Percentiles rank a stretch among this genome's conserved stretches.
phyloP scores from a whole-genome alignment of 306 rosid species.

The Quercus wislizeni region DNA sequence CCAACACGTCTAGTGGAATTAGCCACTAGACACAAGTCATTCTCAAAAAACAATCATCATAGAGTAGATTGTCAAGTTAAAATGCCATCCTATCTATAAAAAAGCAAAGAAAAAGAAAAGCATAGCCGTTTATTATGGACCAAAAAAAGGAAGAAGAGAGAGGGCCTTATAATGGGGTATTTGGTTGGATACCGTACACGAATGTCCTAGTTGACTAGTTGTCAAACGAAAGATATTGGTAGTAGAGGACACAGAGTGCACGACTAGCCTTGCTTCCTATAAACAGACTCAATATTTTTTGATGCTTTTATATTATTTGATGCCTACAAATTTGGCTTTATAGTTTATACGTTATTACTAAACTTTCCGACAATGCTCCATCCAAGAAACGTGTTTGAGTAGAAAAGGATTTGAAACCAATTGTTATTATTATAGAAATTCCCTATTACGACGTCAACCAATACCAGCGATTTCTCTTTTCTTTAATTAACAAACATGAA shows the following conservation, averaged over 20 bases:
- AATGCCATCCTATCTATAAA: no score
- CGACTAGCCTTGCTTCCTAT: conserved; percentile 24
- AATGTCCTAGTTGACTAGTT: not conserved
- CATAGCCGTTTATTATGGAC: not conserved
- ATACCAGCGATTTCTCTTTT: no score
- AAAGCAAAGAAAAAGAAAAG: not conserved
- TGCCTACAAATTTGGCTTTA: conserved; percentile 3
- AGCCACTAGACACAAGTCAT: accelerated
- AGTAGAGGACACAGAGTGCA: conserved; percentile 7
- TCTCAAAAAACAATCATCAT: no score
- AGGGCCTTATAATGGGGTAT: not conserved
- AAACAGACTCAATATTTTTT: not conserved
- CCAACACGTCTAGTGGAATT: no score
- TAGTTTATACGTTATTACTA: not conserved
- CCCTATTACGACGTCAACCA: no score
- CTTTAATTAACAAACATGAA: no score
- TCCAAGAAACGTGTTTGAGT: conserved; percentile 16
- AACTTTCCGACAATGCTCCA: conserved; percentile 2
- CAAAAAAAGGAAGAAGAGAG: not conserved
- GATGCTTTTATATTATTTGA: not conserved
- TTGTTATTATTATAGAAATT: not conserved
- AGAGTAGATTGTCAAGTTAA: no score
- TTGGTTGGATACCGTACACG: conserved; percentile 2
- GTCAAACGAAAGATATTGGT: not conserved
- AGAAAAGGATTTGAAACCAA: not conserved